Conservation (phyloP, 257 asterid species). For the Solanum clarkiae region DNA sequence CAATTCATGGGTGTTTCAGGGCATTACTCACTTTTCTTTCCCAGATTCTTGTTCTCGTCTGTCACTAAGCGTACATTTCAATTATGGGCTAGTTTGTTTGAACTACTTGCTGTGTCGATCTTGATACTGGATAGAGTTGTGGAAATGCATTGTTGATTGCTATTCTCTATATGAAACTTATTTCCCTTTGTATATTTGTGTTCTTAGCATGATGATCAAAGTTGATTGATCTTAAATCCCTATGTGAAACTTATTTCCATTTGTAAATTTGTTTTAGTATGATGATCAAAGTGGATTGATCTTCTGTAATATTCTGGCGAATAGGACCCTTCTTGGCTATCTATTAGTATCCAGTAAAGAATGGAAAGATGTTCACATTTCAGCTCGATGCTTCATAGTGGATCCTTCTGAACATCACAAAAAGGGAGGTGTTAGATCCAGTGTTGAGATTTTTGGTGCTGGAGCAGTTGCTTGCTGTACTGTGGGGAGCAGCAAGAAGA, state of each 20-base stretch:
- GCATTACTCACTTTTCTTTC: background rate
- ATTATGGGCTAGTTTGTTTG: background rate
- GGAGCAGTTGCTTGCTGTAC: slow-evolving; percentile 71
- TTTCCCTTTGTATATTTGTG: background rate
- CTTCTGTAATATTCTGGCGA: background rate
- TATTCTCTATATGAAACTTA: background rate
- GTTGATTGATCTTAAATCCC: background rate
- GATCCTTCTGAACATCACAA: slow-evolving; percentile 33
- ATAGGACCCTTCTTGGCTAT: slow-evolving; percentile 69
- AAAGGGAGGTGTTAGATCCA: slow-evolving; percentile 39
- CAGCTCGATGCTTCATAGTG: slow-evolving; percentile 54
- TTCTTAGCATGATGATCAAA: background rate
- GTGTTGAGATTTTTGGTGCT: slow-evolving; percentile 69
- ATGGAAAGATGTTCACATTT: slow-evolving; percentile 41
- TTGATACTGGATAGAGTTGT: background rate
- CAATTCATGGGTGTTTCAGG: background rate
- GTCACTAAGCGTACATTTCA: background rate
- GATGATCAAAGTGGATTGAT: background rate
- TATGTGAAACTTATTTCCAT: background rate
- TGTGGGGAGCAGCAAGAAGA: slow-evolving; percentile 20
- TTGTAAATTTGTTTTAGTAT: background rate
- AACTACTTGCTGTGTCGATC: background rate
- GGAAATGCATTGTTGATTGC: background rate
- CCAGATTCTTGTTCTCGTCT: background rate
- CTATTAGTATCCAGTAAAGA: slow-evolving; percentile 68